Conservation (phyloP, 257 asterid species). For the Plantago major region DNA sequence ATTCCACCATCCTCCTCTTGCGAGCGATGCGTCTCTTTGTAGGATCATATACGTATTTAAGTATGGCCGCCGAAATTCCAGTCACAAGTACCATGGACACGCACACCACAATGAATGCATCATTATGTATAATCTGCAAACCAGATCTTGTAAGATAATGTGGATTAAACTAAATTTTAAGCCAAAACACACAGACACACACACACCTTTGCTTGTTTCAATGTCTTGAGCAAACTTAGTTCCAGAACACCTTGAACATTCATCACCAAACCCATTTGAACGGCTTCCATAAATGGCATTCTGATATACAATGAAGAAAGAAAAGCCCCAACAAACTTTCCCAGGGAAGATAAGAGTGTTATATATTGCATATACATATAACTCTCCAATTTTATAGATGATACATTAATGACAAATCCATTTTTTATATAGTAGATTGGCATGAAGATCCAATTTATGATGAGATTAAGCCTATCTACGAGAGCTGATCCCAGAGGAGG, state of each 20-base stretch:
- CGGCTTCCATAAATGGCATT: constrained; percentile 29
- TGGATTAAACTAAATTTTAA: no score
- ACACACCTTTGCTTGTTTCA: constrained; percentile 29
- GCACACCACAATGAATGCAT: constrained; percentile 26
- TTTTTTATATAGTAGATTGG: constrained; percentile 39
- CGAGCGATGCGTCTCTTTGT: constrained; percentile 18
- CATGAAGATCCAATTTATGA: constrained; percentile 36
- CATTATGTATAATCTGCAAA: constrained; percentile 30
- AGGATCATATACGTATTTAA: constrained; percentile 26
- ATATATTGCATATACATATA: constrained; percentile 23
- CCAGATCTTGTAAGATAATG: no score
- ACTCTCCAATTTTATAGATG: constrained; percentile 15
- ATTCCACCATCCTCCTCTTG: constrained; percentile 26
- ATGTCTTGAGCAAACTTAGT: constrained; percentile 32
- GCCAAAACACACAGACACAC: not conserved
- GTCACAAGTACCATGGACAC: constrained; percentile 28
- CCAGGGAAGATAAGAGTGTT: constrained; percentile 28
- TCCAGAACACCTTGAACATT: constrained; percentile 42
- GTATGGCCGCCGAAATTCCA: constrained; percentile 16
- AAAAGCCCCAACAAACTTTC: constrained; percentile 41
- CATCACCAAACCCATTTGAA: constrained; percentile 30
- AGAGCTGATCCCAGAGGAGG: constrained; percentile 49
- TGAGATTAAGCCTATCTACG: constrained; percentile 33
- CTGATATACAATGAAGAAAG: constrained; percentile 18
- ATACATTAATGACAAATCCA: constrained; percentile 34